Base-by-base conservation (phyloP, 768 basidiomycete species). In the Trametes cinnabarina region DNA sequence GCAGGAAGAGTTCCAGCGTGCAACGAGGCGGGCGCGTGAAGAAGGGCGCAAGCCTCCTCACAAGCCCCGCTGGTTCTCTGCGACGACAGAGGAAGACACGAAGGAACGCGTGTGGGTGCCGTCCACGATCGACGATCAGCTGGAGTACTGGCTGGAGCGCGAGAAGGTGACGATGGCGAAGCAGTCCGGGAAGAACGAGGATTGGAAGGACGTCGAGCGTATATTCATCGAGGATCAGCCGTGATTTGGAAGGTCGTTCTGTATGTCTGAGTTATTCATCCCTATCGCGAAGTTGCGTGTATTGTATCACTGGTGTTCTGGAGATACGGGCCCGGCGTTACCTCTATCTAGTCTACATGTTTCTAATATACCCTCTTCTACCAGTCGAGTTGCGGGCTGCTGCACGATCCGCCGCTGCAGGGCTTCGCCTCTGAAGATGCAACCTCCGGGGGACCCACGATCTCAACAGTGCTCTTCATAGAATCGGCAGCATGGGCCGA, bases 31-130 rank as follows among this genome's bases (percentile, higher is more conserved):
- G 52, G 81, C 82, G 32, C 73, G 95, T 51, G 94, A 97, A 71
- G 82, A 83, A 50, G 94, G 94, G 9, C 70, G 77, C 65, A 53
- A 85, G 37, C 78, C 84, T n/a, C 76, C 83, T 1, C 94, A 98
- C 73, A 74, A 75, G 51, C 88, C 96, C 7, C 77, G 95, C 37
- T 98, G 95, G 95, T 98, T 98, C 70, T 75, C 71, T 6, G 84
- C 90, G 0, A 81, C 86, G 69, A 89, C 83, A 19, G 95, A 97
- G 66, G 82, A 82, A 0, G 96, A 98, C 72, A 94, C 92, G 1
- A 88, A 90, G 2, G 94, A 96, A 68, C 77, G 92, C 43, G 86
- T 94, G 50, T 98, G 95, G 95, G 69, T 77, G 44, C 95, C 95
- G 0, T 71, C 76, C 14, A 72, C 83, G 56, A 71, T 74, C 1